phyloP scores from a whole-genome alignment of 768 basidiomycete genomes.

The Crepidotus variabilis region DNA sequence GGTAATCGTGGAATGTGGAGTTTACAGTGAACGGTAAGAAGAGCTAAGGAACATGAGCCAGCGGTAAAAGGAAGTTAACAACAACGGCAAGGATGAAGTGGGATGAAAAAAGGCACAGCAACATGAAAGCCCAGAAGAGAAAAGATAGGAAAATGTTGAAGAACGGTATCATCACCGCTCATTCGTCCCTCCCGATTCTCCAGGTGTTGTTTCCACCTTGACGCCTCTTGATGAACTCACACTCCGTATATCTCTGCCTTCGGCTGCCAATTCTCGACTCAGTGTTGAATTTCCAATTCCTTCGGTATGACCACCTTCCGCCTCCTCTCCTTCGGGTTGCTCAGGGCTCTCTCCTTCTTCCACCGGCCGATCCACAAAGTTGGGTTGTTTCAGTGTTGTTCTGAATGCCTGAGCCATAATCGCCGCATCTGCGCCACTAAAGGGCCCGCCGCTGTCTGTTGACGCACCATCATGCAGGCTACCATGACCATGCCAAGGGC shows the following conservation, averaged over 20 bases:
- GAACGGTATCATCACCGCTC: constrained; percentile 40
- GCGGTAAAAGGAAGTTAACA: too few relatives aligned
- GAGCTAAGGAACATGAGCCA: too few relatives aligned
- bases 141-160: constrained; percentile 1
- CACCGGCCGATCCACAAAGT: constrained; percentile 67
- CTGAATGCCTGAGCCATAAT: constrained; percentile 94
- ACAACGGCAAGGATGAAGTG: background rate
- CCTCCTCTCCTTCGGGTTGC: constrained; percentile 28
- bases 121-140: constrained; percentile 2
- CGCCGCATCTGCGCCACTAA: constrained; percentile 83
- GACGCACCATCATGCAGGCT: constrained; percentile 66
- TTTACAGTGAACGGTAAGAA: too few relatives aligned
- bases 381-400: constrained; percentile 83
- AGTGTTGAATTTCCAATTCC: constrained; percentile 22
- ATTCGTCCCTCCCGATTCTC: background rate
- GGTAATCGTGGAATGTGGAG: background rate
- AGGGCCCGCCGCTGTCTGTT: constrained; percentile 65
- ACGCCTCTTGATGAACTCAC: constrained; percentile 79
- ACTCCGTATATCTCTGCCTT: constrained; percentile 85
- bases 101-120: background rate
- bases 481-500: constrained; percentile 24
- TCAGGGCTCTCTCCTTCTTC: constrained; percentile 73
- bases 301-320: constrained; percentile 2
- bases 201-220: constrained; percentile 56
- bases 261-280: constrained; percentile 78